Conservation (phyloP, 257 asterid genomes). For the Penstemon eatonii region DNA sequence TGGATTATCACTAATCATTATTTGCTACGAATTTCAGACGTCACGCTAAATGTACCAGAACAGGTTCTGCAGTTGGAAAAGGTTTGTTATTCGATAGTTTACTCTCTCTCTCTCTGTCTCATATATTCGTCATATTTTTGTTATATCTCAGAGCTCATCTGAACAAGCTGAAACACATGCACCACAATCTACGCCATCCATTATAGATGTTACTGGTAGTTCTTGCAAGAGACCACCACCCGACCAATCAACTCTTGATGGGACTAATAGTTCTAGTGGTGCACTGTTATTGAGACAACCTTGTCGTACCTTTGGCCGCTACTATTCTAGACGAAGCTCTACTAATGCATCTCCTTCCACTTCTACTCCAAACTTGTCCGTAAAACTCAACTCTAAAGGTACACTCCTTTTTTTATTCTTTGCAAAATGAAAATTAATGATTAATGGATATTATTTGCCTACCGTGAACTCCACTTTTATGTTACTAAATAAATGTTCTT, state of each 20-base stretch:
- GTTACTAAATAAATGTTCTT: background rate
- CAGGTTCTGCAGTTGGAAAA: constrained; percentile 42
- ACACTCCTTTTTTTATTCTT: constrained; percentile 1
- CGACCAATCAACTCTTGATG: constrained; percentile 42
- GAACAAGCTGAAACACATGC: constrained; percentile 45
- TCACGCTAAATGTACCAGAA: constrained; percentile 39
- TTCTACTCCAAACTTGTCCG: constrained; percentile 37
- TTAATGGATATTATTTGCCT: background rate
- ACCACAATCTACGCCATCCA: constrained; percentile 39
- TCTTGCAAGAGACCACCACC: constrained; percentile 45
- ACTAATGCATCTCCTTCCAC: constrained; percentile 62
- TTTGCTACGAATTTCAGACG: constrained; percentile 41
- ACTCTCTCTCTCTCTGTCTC: background rate
- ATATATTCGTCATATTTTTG: constrained; percentile 14
- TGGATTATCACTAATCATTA: background rate
- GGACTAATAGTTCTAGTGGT: constrained; percentile 49
- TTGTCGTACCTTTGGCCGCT: constrained; percentile 59
- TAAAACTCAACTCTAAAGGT: constrained; percentile 53
- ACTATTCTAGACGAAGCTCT: constrained; percentile 65
- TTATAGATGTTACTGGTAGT: constrained; percentile 50
- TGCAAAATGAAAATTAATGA: too few species aligned
- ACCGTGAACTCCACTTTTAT: too few species aligned
- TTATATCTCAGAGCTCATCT: constrained; percentile 43
- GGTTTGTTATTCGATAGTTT: constrained; percentile 34
- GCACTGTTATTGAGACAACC: constrained; percentile 55